These are phyloP conservation scores for Amanita muscaria DNA, from an alignment of 768 basidiomycete genomes.

Conservation along the genomic window DNA sequence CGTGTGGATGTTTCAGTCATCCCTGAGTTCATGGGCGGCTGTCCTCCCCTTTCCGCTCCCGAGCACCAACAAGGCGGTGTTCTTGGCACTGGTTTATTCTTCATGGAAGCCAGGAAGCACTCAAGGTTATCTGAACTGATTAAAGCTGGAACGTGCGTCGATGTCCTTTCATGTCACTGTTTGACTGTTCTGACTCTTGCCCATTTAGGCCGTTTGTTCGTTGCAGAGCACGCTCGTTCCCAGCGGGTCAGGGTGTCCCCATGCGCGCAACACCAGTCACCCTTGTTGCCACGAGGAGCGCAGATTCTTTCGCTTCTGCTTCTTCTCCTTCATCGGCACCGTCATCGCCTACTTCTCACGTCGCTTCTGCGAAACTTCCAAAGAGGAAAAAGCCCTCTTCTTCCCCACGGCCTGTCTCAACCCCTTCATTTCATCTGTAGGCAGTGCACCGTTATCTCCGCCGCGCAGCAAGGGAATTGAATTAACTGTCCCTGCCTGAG, in stretches of 20 bases:
- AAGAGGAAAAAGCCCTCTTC: constrained; percentile 1
- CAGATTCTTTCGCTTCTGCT: not conserved
- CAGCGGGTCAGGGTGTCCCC: not conserved
- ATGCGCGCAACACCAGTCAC: not conserved
- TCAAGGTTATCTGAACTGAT: constrained; percentile 44
- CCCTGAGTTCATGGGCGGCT: constrained; percentile 6
- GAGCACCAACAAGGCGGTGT: constrained; percentile 19
- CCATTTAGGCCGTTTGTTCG: constrained; percentile 23
- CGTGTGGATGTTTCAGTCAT: constrained; percentile 9
- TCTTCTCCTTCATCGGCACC: not conserved
- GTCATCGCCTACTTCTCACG: not conserved
- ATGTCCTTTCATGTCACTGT: constrained; percentile 6
- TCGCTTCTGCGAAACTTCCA: not conserved
- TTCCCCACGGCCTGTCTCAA: not conserved
- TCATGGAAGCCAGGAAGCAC: constrained; percentile 47
- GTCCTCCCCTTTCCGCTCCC: not conserved
- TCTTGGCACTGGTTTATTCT: constrained; percentile 44
- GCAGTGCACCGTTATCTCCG: not conserved
- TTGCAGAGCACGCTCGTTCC: constrained; percentile 25
- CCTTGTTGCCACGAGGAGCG: not conserved
- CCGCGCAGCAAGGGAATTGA: too few relatives aligned
- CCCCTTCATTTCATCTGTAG: too few relatives aligned
- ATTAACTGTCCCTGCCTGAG: too few relatives aligned
- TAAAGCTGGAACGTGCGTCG: constrained; percentile 40
- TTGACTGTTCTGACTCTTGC: not conserved